Base-by-base conservation (phyloP, 768 basidiomycete genomes). In the Kondoa subrosea region DNA sequence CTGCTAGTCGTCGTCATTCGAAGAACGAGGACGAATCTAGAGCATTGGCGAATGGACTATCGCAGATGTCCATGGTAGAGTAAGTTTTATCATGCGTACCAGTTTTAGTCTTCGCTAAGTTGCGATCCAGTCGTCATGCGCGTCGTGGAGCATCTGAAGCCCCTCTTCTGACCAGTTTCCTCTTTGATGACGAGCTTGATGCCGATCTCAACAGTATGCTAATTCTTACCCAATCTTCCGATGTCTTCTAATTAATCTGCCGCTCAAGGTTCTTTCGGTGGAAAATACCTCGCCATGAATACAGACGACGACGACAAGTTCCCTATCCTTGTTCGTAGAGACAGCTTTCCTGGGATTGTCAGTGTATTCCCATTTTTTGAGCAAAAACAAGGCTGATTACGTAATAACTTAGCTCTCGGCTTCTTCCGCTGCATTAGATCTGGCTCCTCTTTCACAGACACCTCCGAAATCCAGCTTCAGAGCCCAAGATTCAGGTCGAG, bases 101-200 rank as follows among this genome's bases (percentile, higher is more conserved):
- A 50, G 21, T 8, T 50, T 50, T 21, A 50, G 40, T 50, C 8
- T 50, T 50, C 12, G 21, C 21, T 50, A 21, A 8, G 8, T 50
- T 50, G 40, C 12, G 12, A 50, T 50, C n/a, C 21, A 50, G 40
- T 50, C 40, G 40, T 21, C 12, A 50, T 21, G 40, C 12, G 12
- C 8, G 40, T 8, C 8, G 40, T 8, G 40, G 12, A 50, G 50
- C 65, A 68, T 64, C 66, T 60, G 8, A 72, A 12, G 66, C 56
- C 30, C 65, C 59, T 58, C 69, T 71, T 67, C 67, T 76, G 65
- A 74, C 73, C 68, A 71, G 67, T 67, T 77, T 90, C 85, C 85
- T 92, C 84, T 79, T 93, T 70, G 91, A 93, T 72, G 88, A 92
- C 76, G 89, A 92, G 74, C 78, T 93, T 72, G 91, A 93, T 75